Evolutionary conservation across 2,329 filamentous ascomycete species (phyloP).

Genomic region (Fusarium torulosum): DNA sequence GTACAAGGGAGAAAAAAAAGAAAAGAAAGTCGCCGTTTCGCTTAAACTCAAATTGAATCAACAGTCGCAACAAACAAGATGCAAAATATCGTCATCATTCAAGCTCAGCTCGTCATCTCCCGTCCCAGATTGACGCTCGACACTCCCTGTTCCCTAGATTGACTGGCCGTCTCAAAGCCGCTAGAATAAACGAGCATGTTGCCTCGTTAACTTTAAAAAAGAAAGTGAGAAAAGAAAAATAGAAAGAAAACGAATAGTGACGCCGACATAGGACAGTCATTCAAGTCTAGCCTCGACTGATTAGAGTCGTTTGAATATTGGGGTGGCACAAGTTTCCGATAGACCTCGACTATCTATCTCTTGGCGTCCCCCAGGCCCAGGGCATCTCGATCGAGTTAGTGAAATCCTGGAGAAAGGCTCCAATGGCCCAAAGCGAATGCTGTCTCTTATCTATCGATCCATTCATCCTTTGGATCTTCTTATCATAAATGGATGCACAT

Average conservation of each 20-base stretch:
- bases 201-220: constrained; percentile 32
- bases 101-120: constrained; percentile 30
- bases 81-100: constrained; percentile 32
- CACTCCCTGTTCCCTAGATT: constrained; percentile 17
- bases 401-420: constrained; percentile 33
- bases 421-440: neutral
- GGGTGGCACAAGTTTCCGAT: constrained; percentile 3
- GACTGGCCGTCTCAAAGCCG: constrained; percentile 8
- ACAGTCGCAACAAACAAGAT: neutral
- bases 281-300: constrained; percentile 9
- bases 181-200: constrained; percentile 30
- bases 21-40: neutral
- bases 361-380: constrained; percentile 24
- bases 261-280: neutral
- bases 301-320: neutral
- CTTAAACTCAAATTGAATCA: neutral
- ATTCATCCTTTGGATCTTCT: constrained; percentile 3
- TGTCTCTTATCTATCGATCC: constrained; percentile 19
- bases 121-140: constrained; percentile 23
- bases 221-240: neutral
- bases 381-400: constrained; percentile 26
- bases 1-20: neutral
- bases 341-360: constrained; percentile 27
- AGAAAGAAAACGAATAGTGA: constrained; percentile 8
- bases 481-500: constrained; percentile 24